Percentiles rank a stretch among this genome's conserved stretches.
These are phyloP conservation scores for Ramularia collo-cygni DNA, from an alignment of 2,329 filamentous ascomycete species.

Conservation along the genomic window DNA sequence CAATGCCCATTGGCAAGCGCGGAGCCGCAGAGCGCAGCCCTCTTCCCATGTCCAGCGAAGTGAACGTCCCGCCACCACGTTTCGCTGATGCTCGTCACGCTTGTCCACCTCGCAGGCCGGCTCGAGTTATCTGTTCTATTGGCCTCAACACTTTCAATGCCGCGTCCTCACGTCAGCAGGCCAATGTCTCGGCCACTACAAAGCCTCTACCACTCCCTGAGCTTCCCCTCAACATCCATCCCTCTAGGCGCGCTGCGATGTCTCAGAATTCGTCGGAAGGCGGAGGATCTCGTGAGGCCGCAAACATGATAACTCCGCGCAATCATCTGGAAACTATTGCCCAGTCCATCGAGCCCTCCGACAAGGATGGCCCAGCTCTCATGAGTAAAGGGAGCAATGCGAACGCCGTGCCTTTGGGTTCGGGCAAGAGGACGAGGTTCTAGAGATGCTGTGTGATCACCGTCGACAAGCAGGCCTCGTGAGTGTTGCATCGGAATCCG, in stretches of 20 bases:
- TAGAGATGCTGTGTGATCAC: too few species aligned
- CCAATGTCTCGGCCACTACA: not conserved
- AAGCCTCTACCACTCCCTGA: too few species aligned
- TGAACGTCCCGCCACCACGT: too few species aligned
- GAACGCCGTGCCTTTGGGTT: not conserved
- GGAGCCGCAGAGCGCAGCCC: too few species aligned
- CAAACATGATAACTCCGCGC: not conserved
- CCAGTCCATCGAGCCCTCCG: not conserved
- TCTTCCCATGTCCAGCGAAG: too few species aligned
- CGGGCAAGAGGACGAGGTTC: not conserved
- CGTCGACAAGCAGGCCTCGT: too few species aligned
- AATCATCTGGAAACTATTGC: not conserved
- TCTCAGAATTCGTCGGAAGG: not conserved
- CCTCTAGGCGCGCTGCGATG: too few species aligned
- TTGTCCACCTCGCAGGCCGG: too few species aligned
- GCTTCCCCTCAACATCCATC: too few species aligned
- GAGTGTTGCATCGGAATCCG: too few species aligned
- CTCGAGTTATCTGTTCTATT: too few species aligned
- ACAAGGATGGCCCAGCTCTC: not conserved
- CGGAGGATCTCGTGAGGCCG: not conserved
- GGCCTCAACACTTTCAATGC: not conserved
- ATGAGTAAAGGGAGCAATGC: not conserved
- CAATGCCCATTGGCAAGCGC: conserved; percentile 1
- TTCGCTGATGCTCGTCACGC: too few species aligned
- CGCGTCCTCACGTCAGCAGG: not conserved